Conservation (phyloP, 495 filamentous ascomycete species). For the Cudoniella acicularis region DNA sequence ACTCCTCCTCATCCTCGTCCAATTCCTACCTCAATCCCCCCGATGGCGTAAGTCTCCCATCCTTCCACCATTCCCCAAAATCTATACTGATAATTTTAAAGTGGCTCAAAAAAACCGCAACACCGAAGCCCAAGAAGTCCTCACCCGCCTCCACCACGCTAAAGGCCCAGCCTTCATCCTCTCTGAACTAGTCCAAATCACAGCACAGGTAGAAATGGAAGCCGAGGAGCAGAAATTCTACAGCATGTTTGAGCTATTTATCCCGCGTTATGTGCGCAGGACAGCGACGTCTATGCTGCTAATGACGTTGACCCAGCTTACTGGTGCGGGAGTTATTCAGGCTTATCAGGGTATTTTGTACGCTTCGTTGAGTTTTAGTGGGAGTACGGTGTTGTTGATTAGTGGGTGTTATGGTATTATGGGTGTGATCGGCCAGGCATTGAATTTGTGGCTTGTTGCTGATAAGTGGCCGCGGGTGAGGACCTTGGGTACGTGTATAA, state of each 20-base stretch:
- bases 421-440: conserved; percentile 11
- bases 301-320: conserved; percentile 13
- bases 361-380: not conserved
- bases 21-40: not conserved
- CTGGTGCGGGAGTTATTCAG: conserved; percentile 13
- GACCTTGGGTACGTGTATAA: conserved; percentile 16
- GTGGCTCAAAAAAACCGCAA: too few species aligned
- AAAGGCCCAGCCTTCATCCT: conserved; percentile 1
- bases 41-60: too few species aligned
- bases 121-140: not conserved
- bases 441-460: not conserved
- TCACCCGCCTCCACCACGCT: not conserved
- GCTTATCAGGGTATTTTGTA: not conserved
- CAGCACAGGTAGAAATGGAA: conserved; percentile 10
- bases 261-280: conserved; percentile 10
- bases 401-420: conserved; percentile 15
- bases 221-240: conserved; percentile 3
- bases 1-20: not conserved
- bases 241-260: conserved; percentile 8
- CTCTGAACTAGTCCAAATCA: conserved; percentile 13
- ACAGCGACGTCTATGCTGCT: conserved; percentile 5
- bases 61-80: too few species aligned
- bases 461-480: conserved; percentile 17
- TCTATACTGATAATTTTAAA: too few species aligned
- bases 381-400: not conserved